Evolutionary conservation across 2,329 filamentous ascomycete species (phyloP), one percentile per base, ranked within the genome.

Genomic region (Clathrospora elynae): DNA sequence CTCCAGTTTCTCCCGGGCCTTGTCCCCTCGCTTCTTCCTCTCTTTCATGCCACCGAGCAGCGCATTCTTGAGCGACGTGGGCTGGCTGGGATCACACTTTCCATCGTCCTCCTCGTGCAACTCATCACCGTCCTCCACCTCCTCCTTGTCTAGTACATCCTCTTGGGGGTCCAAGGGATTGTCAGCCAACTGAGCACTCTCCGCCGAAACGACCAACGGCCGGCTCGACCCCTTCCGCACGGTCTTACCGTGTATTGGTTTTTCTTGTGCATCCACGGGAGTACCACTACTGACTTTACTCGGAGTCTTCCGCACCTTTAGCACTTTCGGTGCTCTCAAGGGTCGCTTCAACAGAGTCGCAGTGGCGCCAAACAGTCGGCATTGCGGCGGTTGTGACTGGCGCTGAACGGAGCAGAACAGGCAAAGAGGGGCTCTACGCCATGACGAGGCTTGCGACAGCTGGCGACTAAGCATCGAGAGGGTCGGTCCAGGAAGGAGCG

Each of bases 381-480:
- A 22, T 13, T 41, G 51, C 2, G 26, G 31, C 16, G 22, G 30
- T 4, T 36, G 35, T 14, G 33, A 30, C 31, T 47, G 50, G 41
- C 41, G 28, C 18, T 40, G 53, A 24, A 42, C 36, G 32, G 58
- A 43, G 41, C 59, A 64, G 36, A 57, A 46, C 8, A 57, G 53
- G 41, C 61, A 62, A 10, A 58, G 34, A 23, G 54, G 36, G 4
- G 33, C 22, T 11, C 31, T 45, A 26, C 37, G 54, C 55, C 47
- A 52, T 52, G 49, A 44, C 43, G 49, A 46, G 42, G 55, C 51
- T 31, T 40, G 53, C 17, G 53, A 44, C 37, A 65, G 46, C 11
- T 50, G 48, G 35, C 57, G 59, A 37, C 53, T 51, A 42, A 65
- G 61, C 64, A 67, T 67, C 16, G 48, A 35, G 46, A 45, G 38